Conservation (phyloP, 129 eudicot species). For the Helichrysum umbraculigerum region DNA sequence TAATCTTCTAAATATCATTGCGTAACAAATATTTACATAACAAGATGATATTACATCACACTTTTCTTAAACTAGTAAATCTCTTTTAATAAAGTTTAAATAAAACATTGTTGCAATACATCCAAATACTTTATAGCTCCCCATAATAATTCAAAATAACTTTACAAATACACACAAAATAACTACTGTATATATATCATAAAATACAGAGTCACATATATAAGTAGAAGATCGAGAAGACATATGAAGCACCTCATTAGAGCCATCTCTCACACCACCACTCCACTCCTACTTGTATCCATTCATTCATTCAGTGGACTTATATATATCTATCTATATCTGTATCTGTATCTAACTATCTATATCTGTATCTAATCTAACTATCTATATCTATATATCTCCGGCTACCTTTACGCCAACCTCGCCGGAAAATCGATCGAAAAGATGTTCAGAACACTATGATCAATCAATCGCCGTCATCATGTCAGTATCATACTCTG, state of each 20-base stretch:
- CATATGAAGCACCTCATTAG: constrained; percentile 22
- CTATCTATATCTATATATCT: constrained; percentile 9
- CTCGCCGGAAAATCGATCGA: constrained; percentile 17
- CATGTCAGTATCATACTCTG: constrained; percentile 79
- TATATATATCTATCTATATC: background rate
- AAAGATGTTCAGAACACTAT: constrained; percentile 47
- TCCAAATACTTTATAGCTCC: background rate
- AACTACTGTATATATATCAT: background rate
- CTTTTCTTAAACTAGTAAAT: too few species aligned
- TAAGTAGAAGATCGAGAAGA: constrained; percentile 33
- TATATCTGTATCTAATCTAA: background rate
- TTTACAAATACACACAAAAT: background rate
- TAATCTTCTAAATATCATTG: too few species aligned
- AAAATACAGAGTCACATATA: constrained; percentile 14
- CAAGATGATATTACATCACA: too few species aligned
- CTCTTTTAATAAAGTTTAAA: too few species aligned
- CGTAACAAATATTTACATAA: too few species aligned
- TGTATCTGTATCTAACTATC: background rate
- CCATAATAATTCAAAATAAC: too few species aligned
- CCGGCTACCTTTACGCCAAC: constrained; percentile 6
- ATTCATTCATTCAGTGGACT: background rate
- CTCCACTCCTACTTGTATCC: constrained; percentile 12
- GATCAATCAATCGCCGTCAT: constrained; percentile 38
- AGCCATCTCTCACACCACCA: constrained; percentile 27
- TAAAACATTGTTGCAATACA: too few species aligned